Evolutionary conservation across 179 eudicot genomes (phyloP).

Genomic region (Gypsophila paniculata): DNA sequence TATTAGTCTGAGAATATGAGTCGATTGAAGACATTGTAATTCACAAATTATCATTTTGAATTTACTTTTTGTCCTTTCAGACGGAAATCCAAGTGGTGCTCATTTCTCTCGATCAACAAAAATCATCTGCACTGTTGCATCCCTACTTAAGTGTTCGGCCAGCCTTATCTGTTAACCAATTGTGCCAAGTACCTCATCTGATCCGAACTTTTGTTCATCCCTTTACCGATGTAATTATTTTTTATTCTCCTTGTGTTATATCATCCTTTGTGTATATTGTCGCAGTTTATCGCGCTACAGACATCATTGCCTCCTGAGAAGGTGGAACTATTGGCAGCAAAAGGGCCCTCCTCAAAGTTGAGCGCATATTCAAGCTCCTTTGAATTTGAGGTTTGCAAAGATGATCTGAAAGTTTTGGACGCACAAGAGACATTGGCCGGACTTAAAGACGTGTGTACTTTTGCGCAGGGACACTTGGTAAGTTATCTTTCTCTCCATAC

Average conservation of each 20-base stretch:
- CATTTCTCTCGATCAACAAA: conserved; percentile 49
- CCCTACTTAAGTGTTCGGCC: conserved; percentile 50
- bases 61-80: conserved; percentile 36
- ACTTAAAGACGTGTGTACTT: conserved; percentile 34
- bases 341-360: conserved; percentile 30
- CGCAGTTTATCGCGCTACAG: conserved; percentile 59
- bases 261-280: conserved; percentile 6
- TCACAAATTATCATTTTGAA: conserved; percentile 19
- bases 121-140: conserved; percentile 34
- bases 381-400: conserved; percentile 34
- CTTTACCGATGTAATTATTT: not conserved
- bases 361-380: conserved; percentile 23
- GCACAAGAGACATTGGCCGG: conserved; percentile 48
- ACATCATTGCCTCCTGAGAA: conserved; percentile 46
- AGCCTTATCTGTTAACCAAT: conserved; percentile 43
- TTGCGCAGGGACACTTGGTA: conserved; percentile 52
- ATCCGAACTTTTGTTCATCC: not conserved
- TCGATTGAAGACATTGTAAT: not conserved
- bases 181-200: conserved; percentile 46
- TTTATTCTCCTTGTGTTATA: not conserved
- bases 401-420: conserved; percentile 45
- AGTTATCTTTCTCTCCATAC: conserved; percentile 7
- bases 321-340: conserved; percentile 49
- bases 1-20: no score
- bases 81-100: conserved; percentile 48